These are phyloP conservation scores for Borovskyia barvae DNA, from an alignment of 208 protist genomes.

Conservation along the genomic window DNA sequence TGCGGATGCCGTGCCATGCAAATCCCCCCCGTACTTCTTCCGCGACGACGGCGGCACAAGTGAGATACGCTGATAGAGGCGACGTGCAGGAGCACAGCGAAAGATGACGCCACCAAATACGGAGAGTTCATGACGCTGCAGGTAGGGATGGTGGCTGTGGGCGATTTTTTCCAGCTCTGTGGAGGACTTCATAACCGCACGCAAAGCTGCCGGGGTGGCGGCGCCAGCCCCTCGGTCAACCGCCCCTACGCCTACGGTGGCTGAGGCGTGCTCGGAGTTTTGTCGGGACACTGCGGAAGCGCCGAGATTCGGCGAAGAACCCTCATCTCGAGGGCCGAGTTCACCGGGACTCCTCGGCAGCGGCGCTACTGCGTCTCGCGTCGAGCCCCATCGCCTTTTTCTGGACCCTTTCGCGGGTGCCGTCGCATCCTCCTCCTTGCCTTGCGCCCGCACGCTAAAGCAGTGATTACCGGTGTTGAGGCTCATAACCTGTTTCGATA, in stretches of 20 bases:
- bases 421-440: constrained; percentile 16
- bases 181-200: constrained; percentile 33
- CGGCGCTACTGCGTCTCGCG: neutral
- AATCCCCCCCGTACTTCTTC: too few relatives aligned
- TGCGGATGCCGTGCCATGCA: too few relatives aligned
- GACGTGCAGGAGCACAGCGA: constrained; percentile 39
- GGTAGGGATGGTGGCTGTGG: constrained; percentile 46
- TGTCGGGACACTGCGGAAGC: too few relatives aligned
- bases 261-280: neutral
- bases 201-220: constrained; percentile 8
- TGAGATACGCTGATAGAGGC: constrained; percentile 43
- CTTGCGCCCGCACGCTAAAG: constrained; percentile 35
- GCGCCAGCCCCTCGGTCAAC: neutral
- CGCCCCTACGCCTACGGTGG: neutral
- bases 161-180: constrained; percentile 22
- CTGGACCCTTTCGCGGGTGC: neutral
- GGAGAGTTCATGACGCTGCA: constrained; percentile 36
- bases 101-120: constrained; percentile 51
- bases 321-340: too few relatives aligned
- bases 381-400: neutral
- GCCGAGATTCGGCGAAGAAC: too few relatives aligned
- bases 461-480: constrained; percentile 48
- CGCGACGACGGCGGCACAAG: constrained; percentile 26
- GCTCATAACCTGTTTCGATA: constrained; percentile 44
- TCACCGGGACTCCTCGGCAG: too few relatives aligned